Evolutionary conservation across 2,329 filamentous ascomycete species (phyloP).

Genomic region (Botrytis tulipae): DNA sequence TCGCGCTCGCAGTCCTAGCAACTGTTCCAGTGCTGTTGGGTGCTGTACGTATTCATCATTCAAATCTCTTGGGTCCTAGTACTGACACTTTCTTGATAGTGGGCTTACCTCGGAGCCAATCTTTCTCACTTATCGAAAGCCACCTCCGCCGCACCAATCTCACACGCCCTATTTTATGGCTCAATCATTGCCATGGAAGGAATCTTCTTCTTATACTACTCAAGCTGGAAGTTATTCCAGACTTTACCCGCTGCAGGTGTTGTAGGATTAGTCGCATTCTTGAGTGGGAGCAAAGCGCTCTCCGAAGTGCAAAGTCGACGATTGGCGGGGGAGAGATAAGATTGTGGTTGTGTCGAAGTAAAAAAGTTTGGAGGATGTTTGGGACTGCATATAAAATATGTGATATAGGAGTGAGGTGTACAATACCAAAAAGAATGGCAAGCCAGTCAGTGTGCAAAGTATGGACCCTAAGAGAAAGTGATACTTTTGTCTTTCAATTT

Average conservation of each 20-base stretch:
- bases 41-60: conserved; percentile 52
- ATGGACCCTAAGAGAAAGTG: neutral
- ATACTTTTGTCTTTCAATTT: neutral
- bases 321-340: conserved; percentile 55
- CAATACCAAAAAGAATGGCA: conserved; percentile 14
- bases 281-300: conserved; percentile 86
- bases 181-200: conserved; percentile 86
- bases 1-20: conserved; percentile 69
- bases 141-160: conserved; percentile 70
- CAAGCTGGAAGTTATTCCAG: conserved; percentile 88
- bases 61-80: conserved; percentile 19
- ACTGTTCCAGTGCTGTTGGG: conserved; percentile 72
- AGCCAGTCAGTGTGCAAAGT: neutral
- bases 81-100: conserved; percentile 50
- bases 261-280: conserved; percentile 69
- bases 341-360: neutral
- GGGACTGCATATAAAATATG: neutral
- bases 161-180: conserved; percentile 81
- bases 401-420: conserved; percentile 11
- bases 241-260: conserved; percentile 69
- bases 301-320: conserved; percentile 90
- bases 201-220: conserved; percentile 94
- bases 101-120: conserved; percentile 81
- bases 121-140: conserved; percentile 74
- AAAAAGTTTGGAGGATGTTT: conserved; percentile 6